These are phyloP conservation scores for Hippophae gyantsensis DNA, from an alignment of 306 rosid genomes.

Conservation along the genomic window DNA sequence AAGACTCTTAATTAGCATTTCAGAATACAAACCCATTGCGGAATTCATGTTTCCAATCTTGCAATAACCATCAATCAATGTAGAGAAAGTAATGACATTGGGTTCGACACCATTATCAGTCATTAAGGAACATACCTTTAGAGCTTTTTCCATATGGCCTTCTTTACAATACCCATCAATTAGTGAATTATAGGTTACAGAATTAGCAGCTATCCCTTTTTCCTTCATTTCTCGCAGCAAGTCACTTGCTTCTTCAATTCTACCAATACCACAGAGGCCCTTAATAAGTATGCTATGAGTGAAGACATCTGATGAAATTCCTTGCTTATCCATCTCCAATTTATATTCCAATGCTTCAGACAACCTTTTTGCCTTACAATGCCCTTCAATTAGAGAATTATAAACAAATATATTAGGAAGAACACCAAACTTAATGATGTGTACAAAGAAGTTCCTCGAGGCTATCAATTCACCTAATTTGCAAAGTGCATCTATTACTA, in stretches of 20 bases:
- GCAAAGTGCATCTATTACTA: constrained; percentile 45
- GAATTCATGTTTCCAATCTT: constrained; percentile 41
- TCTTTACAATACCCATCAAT: constrained; percentile 53
- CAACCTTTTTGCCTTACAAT: constrained; percentile 36
- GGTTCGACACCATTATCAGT: constrained; percentile 41
- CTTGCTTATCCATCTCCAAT: constrained; percentile 40
- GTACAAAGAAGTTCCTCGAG: constrained; percentile 33
- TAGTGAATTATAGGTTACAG: constrained; percentile 47
- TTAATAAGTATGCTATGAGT: constrained; percentile 57
- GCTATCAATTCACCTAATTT: constrained; percentile 34
- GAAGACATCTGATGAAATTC: constrained; percentile 34
- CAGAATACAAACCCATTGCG: constrained; percentile 49
- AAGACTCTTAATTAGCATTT: constrained; percentile 54
- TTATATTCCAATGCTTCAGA: constrained; percentile 35
- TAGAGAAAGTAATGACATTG: constrained; percentile 45
- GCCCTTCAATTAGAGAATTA: constrained; percentile 57
- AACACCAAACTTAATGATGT: constrained; percentile 49
- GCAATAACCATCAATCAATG: constrained; percentile 60
- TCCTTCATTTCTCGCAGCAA: constrained; percentile 34
- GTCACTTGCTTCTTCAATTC: constrained; percentile 39
- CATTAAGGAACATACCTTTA: constrained; percentile 62
- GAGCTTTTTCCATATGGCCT: constrained; percentile 48
- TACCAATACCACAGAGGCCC: constrained; percentile 32
- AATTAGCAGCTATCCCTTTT: constrained; percentile 33
- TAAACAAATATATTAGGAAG: constrained; percentile 40